Evolutionary conservation across 257 asterid genomes (phyloP), one percentile per base, ranked within the genome.

Genomic region (Plantago ovata): DNA sequence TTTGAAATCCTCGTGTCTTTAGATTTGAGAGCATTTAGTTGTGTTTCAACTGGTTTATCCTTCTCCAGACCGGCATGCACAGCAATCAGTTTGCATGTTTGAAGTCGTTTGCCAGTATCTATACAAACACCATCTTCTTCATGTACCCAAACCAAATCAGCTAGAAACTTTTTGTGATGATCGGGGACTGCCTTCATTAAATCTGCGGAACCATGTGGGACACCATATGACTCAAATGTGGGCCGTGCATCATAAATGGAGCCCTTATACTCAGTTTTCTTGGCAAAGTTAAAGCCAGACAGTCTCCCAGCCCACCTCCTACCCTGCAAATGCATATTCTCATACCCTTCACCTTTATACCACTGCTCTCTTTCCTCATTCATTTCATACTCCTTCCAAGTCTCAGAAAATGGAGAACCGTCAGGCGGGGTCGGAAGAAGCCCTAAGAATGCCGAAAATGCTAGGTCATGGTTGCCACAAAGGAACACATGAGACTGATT

Each of bases 1-100:
- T 92, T 92, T 16, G 98, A 68, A 44, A 87, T 85, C 59, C 93
- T 88, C 0, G 96, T 81, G 75, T 92, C 95, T 73, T 80, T 92
- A 20, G 84, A 83, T 72, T 74, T 87, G 53, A 92, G 83, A 60
- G 68, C 68, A 24, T 63, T 69, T 43, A 91, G 72, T 76, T 91
- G 98, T 57, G 80, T 76, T 10, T 80, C 66, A 10, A 87, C 81
- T 11, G 75, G 69, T 72, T 70, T 80, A 21, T 60, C 60, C 62
- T 79, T 87, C 79, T 85, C 98, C 74, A 92, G 59, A 38, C 98
- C 96, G 38, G 94, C 98, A 66, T 92, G 98, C 2, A 92, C 96
- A 43, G 85, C 98, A 38, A 92, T 72, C 62, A 92, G 72, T 68
- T 69, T 85, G 66, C 96, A 85, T 13, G 38, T 82, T 59, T 74